Conservation (phyloP, 768 basidiomycete genomes). For the Podaxis pistillaris region DNA sequence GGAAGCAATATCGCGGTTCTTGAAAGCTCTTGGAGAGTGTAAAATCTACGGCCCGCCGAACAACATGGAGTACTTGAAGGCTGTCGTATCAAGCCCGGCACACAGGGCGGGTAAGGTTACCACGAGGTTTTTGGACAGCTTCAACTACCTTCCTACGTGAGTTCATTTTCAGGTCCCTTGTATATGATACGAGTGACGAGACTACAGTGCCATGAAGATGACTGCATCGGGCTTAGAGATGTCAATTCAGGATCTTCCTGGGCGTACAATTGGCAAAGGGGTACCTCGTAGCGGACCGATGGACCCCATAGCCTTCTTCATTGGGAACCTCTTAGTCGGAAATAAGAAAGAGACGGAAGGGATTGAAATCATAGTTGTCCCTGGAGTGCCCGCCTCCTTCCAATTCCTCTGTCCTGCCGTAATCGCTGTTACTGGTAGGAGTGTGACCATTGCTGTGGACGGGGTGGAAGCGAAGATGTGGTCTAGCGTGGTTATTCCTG, state of each 20-base stretch:
- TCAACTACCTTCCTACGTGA: slow-evolving; percentile 41
- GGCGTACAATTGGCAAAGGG: slow-evolving; percentile 50
- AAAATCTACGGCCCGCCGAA: slow-evolving; percentile 59
- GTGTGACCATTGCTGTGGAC: slow-evolving; percentile 41
- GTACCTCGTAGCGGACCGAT: slow-evolving; percentile 65
- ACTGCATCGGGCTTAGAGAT: slow-evolving; percentile 54
- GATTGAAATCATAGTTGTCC: slow-evolving; percentile 51
- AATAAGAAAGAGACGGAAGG: slow-evolving; percentile 51
- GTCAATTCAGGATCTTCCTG: slow-evolving; percentile 58
- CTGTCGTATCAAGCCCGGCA: slow-evolving; percentile 35
- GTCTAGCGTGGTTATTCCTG: slow-evolving; percentile 45
- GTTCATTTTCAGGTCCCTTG: slow-evolving; percentile 4
- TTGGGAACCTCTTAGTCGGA: slow-evolving; percentile 58
- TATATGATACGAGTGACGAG: not conserved
- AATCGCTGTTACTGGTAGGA: slow-evolving; percentile 56
- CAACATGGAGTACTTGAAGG: slow-evolving; percentile 51
- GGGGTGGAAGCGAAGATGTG: slow-evolving; percentile 41
- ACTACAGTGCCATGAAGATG: slow-evolving; percentile 48
- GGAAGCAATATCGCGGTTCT: slow-evolving; percentile 44
- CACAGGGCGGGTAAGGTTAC: slow-evolving; percentile 45
- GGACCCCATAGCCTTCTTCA: slow-evolving; percentile 55
- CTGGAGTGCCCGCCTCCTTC: slow-evolving; percentile 41
- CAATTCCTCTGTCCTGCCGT: slow-evolving; percentile 49
- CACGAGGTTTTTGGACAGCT: slow-evolving; percentile 47
- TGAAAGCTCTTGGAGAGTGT: slow-evolving; percentile 33